Percentiles rank a stretch among this genome's conserved stretches.
Evolutionary conservation across 2,329 filamentous ascomycete species (phyloP).

Genomic region (Rhynchosporium agropyri): DNA sequence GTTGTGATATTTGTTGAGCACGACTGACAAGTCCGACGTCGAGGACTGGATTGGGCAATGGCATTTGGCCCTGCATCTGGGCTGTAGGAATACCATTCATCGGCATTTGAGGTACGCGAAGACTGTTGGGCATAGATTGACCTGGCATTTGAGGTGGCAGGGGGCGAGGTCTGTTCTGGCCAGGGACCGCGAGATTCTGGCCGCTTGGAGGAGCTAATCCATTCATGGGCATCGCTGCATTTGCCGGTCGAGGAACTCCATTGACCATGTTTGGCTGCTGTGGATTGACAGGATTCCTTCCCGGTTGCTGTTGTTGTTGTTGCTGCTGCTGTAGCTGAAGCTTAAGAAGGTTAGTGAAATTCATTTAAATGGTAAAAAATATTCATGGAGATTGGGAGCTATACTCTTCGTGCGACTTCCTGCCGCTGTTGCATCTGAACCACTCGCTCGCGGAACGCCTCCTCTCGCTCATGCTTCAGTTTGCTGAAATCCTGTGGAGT

Average conservation of each 20-base stretch:
- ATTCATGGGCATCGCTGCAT: slow-evolving; percentile 30
- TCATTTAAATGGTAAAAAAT: slow-evolving; percentile 1
- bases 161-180: slow-evolving; percentile 37
- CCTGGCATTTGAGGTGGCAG: slow-evolving; percentile 39
- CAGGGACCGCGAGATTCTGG: slow-evolving; percentile 38
- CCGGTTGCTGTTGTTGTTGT: slow-evolving; percentile 33
- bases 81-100: slow-evolving; percentile 69
- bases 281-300: slow-evolving; percentile 31
- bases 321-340: slow-evolving; percentile 38
- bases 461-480: slow-evolving; percentile 83
- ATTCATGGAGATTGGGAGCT: slow-evolving; percentile 38
- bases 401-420: slow-evolving; percentile 56
- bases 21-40: slow-evolving; percentile 63
- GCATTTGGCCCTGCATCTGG: slow-evolving; percentile 65
- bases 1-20: slow-evolving; percentile 67
- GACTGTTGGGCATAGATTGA: slow-evolving; percentile 37
- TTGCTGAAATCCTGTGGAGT: slow-evolving; percentile 91
- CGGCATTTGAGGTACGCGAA: slow-evolving; percentile 50
- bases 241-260: slow-evolving; percentile 25
- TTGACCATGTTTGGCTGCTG: slow-evolving; percentile 32
- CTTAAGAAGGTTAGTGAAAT: slow-evolving; percentile 45
- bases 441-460: slow-evolving; percentile 64
- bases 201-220: slow-evolving; percentile 28
- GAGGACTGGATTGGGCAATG: slow-evolving; percentile 51
- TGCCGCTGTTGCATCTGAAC: slow-evolving; percentile 47